These are phyloP conservation scores for Stagonosporopsis tanaceti DNA, from an alignment of 2,329 filamentous ascomycete species.

Conservation along the genomic window DNA sequence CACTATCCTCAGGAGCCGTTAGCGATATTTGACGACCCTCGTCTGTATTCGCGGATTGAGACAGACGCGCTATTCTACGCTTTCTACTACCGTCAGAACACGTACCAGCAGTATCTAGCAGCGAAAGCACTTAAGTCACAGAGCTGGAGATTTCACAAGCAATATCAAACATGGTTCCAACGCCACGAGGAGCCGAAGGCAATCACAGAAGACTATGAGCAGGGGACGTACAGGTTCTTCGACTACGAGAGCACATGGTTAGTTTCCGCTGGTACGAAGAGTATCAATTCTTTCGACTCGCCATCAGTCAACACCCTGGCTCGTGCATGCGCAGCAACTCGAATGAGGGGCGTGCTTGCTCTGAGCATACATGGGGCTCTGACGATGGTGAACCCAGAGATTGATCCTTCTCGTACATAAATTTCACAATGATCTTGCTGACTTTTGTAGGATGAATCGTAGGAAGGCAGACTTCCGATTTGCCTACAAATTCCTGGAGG, in stretches of 20 bases:
- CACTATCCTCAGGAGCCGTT: conserved; percentile 95
- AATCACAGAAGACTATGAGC: conserved; percentile 98
- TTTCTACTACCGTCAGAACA: conserved; percentile 98
- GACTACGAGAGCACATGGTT: conserved; percentile 99
- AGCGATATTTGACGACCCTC: conserved; percentile 87
- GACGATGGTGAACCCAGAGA: neutral
- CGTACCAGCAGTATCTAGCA: conserved; percentile 92
- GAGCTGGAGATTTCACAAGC: conserved; percentile 99
- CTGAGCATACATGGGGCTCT: neutral
- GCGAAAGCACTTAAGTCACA: conserved; percentile 98
- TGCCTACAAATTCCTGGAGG: conserved; percentile 95
- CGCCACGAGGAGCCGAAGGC: conserved; percentile 97
- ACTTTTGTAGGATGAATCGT: conserved; percentile 87
- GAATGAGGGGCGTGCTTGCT: neutral
- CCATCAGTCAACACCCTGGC: neutral
- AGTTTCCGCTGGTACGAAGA: conserved; percentile 7
- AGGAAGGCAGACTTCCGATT: conserved; percentile 98
- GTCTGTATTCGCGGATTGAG: conserved; percentile 87
- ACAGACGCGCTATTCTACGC: conserved; percentile 97
- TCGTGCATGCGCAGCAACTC: neutral
- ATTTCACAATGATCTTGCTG: conserved; percentile 22
- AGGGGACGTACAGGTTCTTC: conserved; percentile 98
- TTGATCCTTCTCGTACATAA: neutral
- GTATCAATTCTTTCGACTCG: neutral
- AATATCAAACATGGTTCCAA: conserved; percentile 99